phyloP scores from a whole-genome alignment of 2,329 filamentous ascomycete genomes.

The Chaetomium globosum region DNA sequence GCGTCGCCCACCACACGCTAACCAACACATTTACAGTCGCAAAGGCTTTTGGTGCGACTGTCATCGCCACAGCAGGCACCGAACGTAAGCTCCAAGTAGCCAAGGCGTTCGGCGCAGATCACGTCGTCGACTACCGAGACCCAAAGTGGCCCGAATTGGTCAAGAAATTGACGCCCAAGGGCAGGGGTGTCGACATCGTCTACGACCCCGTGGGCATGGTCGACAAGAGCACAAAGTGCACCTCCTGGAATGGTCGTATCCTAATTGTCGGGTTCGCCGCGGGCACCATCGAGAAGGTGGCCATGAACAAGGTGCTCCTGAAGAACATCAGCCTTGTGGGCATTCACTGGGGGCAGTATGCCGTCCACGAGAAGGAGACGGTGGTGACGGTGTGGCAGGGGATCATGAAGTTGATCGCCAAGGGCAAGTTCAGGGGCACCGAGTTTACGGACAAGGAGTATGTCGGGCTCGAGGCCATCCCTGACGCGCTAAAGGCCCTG shows the following conservation, averaged over 20 bases:
- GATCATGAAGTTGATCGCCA: conserved; percentile 73
- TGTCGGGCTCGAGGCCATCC: conserved; percentile 77
- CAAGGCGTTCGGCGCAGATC: conserved; percentile 78
- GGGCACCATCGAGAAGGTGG: conserved; percentile 84
- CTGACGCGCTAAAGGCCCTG: conserved; percentile 73
- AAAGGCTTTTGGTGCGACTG: conserved; percentile 86
- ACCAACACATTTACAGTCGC: conserved; percentile 57
- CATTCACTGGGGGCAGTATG: conserved; percentile 88
- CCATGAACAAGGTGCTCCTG: conserved; percentile 86
- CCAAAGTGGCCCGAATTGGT: conserved; percentile 67
- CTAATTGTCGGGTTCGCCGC: conserved; percentile 88
- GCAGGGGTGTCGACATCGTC: conserved; percentile 81
- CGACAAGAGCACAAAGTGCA: conserved; percentile 85
- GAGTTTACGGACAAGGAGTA: conserved; percentile 82
- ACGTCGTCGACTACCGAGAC: conserved; percentile 75
- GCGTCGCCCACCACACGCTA: neutral
- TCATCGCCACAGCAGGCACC: conserved; percentile 89
- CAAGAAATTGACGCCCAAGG: conserved; percentile 73
- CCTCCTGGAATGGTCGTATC: conserved; percentile 87
- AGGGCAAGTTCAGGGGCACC: conserved; percentile 79
- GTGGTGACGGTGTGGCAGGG: conserved; percentile 78
- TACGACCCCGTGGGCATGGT: conserved; percentile 94
- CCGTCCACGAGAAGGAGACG: conserved; percentile 69
- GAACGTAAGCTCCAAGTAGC: conserved; percentile 79
- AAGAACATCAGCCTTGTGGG: conserved; percentile 94